Conservation (phyloP, 2,329 filamentous ascomycete species). For the Fusarium zealandicum region DNA sequence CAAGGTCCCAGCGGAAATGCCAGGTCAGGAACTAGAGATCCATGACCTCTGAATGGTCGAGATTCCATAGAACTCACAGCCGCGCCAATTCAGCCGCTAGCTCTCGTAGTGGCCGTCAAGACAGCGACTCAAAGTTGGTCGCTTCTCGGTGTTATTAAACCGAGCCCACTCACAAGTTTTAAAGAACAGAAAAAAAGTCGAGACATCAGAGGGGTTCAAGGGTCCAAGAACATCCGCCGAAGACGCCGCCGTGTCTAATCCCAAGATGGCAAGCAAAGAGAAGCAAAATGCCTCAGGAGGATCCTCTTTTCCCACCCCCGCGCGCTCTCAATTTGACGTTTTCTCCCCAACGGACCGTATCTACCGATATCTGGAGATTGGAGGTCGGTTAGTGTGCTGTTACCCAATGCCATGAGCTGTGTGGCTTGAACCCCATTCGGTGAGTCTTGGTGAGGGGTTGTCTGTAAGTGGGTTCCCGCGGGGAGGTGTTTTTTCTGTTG, state of each 20-base stretch:
- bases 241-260: conserved; percentile 34
- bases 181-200: conserved; percentile 6
- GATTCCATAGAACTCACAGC: conserved; percentile 19
- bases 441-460: conserved; percentile 27
- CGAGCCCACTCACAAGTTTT: conserved; percentile 19
- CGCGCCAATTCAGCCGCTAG: conserved; percentile 26
- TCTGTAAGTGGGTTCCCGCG: conserved; percentile 20
- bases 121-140: conserved; percentile 25
- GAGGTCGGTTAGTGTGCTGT: conserved; percentile 26
- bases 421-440: conserved; percentile 23
- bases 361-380: conserved; percentile 26
- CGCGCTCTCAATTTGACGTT: conserved; percentile 15
- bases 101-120: conserved; percentile 26
- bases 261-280: conserved; percentile 26
- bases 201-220: conserved; percentile 33
- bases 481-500: conserved; percentile 16
- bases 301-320: conserved; percentile 25
- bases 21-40: conserved; percentile 17
- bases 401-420: conserved; percentile 36
- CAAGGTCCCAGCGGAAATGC: conserved; percentile 13
- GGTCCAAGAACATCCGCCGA: conserved; percentile 27
- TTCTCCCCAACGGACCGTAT: conserved; percentile 31
- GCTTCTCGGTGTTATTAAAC: conserved; percentile 34
- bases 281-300: conserved; percentile 38
- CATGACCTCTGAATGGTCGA: background rate